Conservation (phyloP, 352 stramenopile species). For the Pythium insidiosum region DNA sequence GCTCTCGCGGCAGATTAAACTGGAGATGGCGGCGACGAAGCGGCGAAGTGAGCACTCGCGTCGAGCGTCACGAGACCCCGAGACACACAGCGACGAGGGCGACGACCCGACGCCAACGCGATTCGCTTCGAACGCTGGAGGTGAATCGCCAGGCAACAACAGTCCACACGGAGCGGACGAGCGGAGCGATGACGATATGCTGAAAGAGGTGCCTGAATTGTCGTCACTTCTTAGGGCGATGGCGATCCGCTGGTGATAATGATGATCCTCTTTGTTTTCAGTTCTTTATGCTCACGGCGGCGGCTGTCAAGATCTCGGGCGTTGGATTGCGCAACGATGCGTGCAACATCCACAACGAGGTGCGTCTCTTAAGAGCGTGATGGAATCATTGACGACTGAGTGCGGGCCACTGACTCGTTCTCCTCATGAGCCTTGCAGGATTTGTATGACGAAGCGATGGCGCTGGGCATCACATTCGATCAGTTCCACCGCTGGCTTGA, state of each 20-base stretch:
- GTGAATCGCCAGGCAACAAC: neutral
- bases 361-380: slow-evolving; percentile 4
- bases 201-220: slow-evolving; percentile 52
- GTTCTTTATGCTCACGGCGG: slow-evolving; percentile 55
- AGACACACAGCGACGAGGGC: neutral
- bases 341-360: slow-evolving; percentile 56
- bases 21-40: slow-evolving; percentile 7
- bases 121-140: too few species aligned
- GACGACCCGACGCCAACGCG: neutral
- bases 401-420: too few species aligned
- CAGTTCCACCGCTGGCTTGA: slow-evolving; percentile 50
- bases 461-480: slow-evolving; percentile 43
- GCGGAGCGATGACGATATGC: slow-evolving; percentile 18
- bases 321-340: slow-evolving; percentile 38
- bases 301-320: slow-evolving; percentile 44
- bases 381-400: too few species aligned
- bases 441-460: slow-evolving; percentile 38
- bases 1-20: slow-evolving; percentile 26
- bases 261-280: too few species aligned
- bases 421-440: too few species aligned
- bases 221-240: too few species aligned
- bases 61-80: too few species aligned
- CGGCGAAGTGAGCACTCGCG: neutral
- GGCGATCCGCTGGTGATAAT: too few species aligned
- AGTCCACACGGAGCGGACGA: neutral